A percentile compares a stretch with the other conserved stretches of the same genome.
Conservation (phyloP, 441 rosid species). For the Caryocar brasiliense region DNA sequence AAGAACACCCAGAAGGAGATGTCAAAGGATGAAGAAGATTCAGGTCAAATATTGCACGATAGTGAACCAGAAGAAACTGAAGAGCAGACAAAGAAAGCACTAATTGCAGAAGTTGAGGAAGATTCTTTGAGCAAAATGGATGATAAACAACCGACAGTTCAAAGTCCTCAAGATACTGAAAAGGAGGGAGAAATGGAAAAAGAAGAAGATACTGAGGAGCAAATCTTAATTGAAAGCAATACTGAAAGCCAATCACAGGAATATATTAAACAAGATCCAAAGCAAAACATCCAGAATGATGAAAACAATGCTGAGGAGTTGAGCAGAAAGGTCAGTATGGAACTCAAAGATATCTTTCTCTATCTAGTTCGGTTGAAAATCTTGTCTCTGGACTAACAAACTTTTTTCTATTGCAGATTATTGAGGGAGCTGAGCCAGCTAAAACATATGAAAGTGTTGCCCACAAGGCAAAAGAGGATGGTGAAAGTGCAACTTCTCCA, state of each 20-base stretch:
- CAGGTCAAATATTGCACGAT: background rate
- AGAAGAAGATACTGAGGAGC: slow-evolving; percentile 15
- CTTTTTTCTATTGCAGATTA: slow-evolving; percentile 13
- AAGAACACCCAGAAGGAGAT: background rate
- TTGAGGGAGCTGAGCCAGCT: slow-evolving; percentile 8
- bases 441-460: slow-evolving; percentile 2
- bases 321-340: slow-evolving; percentile 18
- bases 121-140: background rate
- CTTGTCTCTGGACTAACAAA: background rate
- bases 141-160: slow-evolving; percentile 8
- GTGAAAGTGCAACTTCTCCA: background rate
- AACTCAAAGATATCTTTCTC: background rate
- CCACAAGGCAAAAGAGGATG: slow-evolving; percentile 1
- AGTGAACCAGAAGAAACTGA: slow-evolving; percentile 8
- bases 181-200: slow-evolving; percentile 2
- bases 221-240: slow-evolving; percentile 1
- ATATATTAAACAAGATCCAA: background rate
- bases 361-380: background rate
- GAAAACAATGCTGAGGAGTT: slow-evolving; percentile 1
- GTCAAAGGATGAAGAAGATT: slow-evolving; percentile 12
- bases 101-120: slow-evolving; percentile 3
- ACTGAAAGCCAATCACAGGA: slow-evolving; percentile 8
- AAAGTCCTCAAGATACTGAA: background rate
- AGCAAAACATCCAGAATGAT: slow-evolving; percentile 6
- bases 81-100: background rate